Conservation (phyloP, 768 basidiomycete genomes). For the Sistotremastrum suecicum region DNA sequence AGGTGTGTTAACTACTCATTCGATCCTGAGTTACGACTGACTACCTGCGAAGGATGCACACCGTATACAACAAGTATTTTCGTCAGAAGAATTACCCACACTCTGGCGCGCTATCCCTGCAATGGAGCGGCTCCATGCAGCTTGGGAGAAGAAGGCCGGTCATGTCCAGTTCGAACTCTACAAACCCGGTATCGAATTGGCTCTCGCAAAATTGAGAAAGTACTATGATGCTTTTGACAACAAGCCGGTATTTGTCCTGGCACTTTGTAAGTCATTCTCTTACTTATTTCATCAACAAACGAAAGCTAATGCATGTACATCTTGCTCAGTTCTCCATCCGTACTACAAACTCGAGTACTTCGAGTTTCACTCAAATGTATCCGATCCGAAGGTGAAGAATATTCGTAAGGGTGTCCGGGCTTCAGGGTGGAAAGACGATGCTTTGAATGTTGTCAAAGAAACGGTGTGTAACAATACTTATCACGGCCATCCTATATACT, state of each 20-base stretch:
- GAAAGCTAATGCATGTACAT: neutral
- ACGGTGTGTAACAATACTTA: too few relatives aligned
- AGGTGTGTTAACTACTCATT: slow-evolving; percentile 6
- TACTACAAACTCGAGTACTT: slow-evolving; percentile 19
- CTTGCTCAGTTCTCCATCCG: slow-evolving; percentile 14
- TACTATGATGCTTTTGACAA: slow-evolving; percentile 12
- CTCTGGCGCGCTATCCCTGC: slow-evolving; percentile 16
- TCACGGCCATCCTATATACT: too few relatives aligned
- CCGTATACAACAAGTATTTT: slow-evolving; percentile 15
- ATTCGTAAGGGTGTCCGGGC: slow-evolving; percentile 1
- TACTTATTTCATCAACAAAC: too few relatives aligned
- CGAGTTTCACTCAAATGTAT: slow-evolving; percentile 14
- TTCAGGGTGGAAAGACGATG: slow-evolving; percentile 9
- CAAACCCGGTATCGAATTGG: slow-evolving; percentile 9
- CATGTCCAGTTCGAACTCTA: slow-evolving; percentile 7
- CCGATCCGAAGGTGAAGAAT: slow-evolving; percentile 10
- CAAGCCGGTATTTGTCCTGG: slow-evolving; percentile 19
- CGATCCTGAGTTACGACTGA: too few relatives aligned
- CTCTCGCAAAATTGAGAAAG: slow-evolving; percentile 14
- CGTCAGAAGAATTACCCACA: slow-evolving; percentile 11
- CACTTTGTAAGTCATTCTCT: slow-evolving; percentile 15
- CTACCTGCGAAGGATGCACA: slow-evolving; percentile 16
- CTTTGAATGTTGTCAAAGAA: slow-evolving; percentile 3
- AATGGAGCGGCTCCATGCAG: slow-evolving; percentile 14
- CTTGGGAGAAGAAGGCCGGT: slow-evolving; percentile 15